phyloP scores from a whole-genome alignment of 2,329 filamentous ascomycete species.

The Trichoderma sp. region DNA sequence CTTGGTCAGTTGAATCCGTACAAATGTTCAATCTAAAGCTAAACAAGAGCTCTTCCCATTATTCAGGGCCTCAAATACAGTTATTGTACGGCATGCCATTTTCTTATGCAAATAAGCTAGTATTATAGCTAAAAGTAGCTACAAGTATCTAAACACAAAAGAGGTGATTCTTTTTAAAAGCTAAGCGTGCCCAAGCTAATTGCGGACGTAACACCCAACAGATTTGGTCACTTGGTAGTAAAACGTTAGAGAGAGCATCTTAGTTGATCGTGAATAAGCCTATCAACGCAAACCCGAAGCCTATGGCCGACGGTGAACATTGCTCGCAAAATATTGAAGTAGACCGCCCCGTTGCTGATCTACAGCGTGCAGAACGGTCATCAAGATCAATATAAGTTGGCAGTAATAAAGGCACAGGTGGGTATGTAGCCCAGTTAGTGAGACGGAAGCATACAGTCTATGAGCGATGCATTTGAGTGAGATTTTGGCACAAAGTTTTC shows the following conservation, averaged over 20 bases:
- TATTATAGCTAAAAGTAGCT: too few species aligned
- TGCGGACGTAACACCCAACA: too few species aligned
- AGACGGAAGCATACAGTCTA: too few species aligned
- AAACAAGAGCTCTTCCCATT: too few species aligned
- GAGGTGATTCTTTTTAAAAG: too few species aligned
- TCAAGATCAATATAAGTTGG: background rate
- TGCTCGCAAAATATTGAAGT: background rate
- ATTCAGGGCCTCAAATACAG: too few species aligned
- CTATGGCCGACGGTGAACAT: conserved; percentile 1
- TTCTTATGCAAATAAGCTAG: too few species aligned
- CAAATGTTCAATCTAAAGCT: too few species aligned
- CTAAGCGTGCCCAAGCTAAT: too few species aligned
- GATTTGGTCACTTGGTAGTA: background rate
- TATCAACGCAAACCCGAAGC: background rate
- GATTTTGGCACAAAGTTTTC: background rate
- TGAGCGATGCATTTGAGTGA: background rate
- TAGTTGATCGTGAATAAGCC: background rate
- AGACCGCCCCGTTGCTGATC: background rate
- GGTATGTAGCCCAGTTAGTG: background rate
- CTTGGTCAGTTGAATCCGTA: too few species aligned
- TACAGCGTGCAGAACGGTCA: conserved; percentile 1
- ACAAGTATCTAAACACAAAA: too few species aligned
- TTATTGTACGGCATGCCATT: too few species aligned
- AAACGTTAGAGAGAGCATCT: background rate
- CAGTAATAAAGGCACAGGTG: background rate